Evolutionary conservation across 345 rosid species (phyloP).

Genomic region (Barbarea vulgaris): DNA sequence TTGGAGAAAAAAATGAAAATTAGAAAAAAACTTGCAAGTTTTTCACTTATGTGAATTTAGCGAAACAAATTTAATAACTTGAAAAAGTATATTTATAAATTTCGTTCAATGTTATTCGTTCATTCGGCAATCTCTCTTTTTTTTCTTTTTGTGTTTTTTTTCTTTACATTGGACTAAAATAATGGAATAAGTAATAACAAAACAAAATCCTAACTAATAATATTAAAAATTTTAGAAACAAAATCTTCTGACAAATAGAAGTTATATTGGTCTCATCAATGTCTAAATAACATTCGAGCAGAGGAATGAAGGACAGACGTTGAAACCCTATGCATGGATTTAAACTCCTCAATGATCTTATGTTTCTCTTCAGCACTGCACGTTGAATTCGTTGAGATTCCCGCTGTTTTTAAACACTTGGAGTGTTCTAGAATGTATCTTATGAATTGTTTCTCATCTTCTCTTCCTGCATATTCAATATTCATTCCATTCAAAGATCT

Average conservation of each 20-base stretch:
- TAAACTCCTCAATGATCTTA: background rate
- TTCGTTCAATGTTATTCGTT: no score
- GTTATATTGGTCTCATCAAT: background rate
- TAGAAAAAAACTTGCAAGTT: background rate
- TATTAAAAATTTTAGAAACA: no score
- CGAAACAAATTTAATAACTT: no score
- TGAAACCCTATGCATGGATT: background rate
- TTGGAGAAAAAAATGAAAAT: background rate
- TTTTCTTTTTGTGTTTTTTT: no score
- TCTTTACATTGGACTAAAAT: no score
- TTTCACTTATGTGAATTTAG: no score
- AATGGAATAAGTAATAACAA: no score
- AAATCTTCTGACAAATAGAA: no score
- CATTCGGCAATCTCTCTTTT: no score
- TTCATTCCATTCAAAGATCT: background rate
- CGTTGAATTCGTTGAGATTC: background rate
- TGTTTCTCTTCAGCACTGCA: background rate
- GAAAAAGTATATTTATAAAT: no score
- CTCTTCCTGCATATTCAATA: constrained; percentile 11
- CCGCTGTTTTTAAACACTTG: background rate
- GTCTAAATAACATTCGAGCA: background rate
- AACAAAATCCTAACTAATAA: no score
- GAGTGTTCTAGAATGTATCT: background rate
- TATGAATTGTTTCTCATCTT: background rate
- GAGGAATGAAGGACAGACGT: background rate